Base-by-base conservation (phyloP, 164 flowering plant species). In the Nelumbo lutea region DNA sequence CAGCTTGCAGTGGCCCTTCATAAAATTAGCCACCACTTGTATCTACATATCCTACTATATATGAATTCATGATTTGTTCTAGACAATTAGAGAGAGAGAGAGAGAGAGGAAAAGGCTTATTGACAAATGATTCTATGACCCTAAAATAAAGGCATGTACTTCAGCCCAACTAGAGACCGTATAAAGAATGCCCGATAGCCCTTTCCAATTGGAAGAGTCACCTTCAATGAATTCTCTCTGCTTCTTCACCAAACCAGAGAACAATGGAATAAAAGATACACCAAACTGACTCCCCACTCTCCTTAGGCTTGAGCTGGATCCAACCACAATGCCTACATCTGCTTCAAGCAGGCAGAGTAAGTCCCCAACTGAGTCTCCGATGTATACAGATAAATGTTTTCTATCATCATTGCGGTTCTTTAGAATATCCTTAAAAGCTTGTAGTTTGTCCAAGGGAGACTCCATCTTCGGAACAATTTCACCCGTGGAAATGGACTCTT, bases 181-280 rank as follows among this genome's bases (percentile, higher is more conserved):
- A 62, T 79, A 79, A 59, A 79, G 78, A 62, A 55, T 64, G 15
- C 82, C 88, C 10, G 88, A 78, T 40, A 64, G 68, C 43, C 80
- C 70, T 60, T 80, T 83, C 90, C 90, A 88, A 43, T 15, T 57
- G 57, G 74, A 71, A 42, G 76, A 74, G 67, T 68, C 41, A 44
- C 61, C 79, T 64, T 78, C 79, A 8, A 42, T 62, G 45, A 27
- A 52, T 67, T 86, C 77, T 67, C 69, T 83, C 74, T 88, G 93
- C 66, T 82, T 82, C 67, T 72, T 77, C 4, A 88, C 80, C 78
- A 88, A 42, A 13, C 87, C 86, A 27, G 79, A 70, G 70, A 74
- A 88, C 70, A 86, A 71, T 6, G 88, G 88, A 47, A 86, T 77
- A 66, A 88, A 88, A 38, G 86, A 76, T 62, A 88, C 83, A 53